Evolutionary conservation across 2,329 filamentous ascomycete genomes (phyloP).

Genomic region (Apiospora koreana): DNA sequence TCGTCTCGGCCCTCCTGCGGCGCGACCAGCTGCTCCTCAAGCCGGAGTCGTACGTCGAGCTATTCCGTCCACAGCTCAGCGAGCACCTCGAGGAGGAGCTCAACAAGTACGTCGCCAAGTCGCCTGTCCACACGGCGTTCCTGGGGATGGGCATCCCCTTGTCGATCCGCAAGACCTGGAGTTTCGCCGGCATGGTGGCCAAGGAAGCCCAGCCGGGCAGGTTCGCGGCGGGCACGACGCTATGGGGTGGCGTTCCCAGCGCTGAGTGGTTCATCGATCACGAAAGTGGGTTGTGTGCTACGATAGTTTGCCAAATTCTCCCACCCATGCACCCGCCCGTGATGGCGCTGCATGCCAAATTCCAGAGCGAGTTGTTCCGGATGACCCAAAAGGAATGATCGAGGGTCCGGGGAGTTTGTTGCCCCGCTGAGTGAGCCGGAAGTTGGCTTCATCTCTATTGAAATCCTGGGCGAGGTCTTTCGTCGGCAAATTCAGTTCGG

Average conservation of each 20-base stretch:
- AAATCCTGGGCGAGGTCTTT: background rate
- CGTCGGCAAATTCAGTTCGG: background rate
- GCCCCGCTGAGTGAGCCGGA: background rate
- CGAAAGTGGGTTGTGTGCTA: constrained; percentile 24
- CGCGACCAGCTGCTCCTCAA: constrained; percentile 26
- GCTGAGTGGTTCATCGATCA: constrained; percentile 29
- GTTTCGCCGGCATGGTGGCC: constrained; percentile 26
- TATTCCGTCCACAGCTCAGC: constrained; percentile 30
- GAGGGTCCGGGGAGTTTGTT: background rate
- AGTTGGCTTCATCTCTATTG: background rate
- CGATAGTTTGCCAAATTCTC: constrained; percentile 24
- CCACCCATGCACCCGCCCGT: constrained; percentile 24
- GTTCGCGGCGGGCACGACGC: constrained; percentile 19
- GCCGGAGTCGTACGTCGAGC: constrained; percentile 22
- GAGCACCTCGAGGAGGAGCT: constrained; percentile 24
- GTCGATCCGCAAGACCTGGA: constrained; percentile 25
- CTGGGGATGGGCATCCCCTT: constrained; percentile 22
- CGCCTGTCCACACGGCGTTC: constrained; percentile 19
- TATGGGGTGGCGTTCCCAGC: constrained; percentile 27
- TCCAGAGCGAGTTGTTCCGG: constrained; percentile 21
- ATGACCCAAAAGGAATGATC: background rate
- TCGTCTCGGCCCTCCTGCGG: constrained; percentile 26
- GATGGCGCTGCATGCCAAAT: constrained; percentile 24
- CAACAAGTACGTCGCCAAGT: constrained; percentile 23
- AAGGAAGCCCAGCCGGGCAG: constrained; percentile 24